A percentile compares a stretch with the other conserved stretches of the same genome.
Conservation (phyloP, 1,284 basidiomycete species). For the Irpex sp. region DNA sequence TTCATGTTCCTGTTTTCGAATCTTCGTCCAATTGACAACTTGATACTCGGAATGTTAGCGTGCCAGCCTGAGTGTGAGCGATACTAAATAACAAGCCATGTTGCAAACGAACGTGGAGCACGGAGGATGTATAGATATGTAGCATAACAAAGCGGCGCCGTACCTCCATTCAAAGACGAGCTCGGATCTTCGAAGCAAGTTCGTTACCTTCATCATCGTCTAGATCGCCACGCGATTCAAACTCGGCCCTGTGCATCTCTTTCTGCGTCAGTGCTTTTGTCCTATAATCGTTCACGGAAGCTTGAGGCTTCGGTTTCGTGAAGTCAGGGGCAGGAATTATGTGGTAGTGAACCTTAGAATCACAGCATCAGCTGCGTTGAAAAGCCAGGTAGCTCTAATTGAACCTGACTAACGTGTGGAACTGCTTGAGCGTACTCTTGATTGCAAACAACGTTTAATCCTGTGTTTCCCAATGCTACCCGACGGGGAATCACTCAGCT, state of each 20-base stretch:
- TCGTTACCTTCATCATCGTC: slow-evolving; percentile 55
- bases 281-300: slow-evolving; percentile 13
- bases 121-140: too few species aligned
- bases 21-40: too few species aligned
- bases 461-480: slow-evolving; percentile 60
- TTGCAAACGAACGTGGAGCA: too few species aligned
- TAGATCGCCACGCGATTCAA: slow-evolving; percentile 50
- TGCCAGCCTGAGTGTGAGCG: too few species aligned
- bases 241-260: slow-evolving; percentile 58
- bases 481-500: neutral
- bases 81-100: too few species aligned
- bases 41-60: too few species aligned
- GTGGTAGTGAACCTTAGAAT: slow-evolving; percentile 69
- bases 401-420: slow-evolving; percentile 55
- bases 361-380: too few species aligned
- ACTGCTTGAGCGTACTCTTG: slow-evolving; percentile 82
- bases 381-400: neutral
- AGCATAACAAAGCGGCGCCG: too few species aligned
- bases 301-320: slow-evolving; percentile 18
- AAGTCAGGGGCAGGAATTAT: slow-evolving; percentile 70
- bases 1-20: too few species aligned
- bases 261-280: slow-evolving; percentile 34
- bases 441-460: slow-evolving; percentile 71
- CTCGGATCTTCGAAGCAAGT: slow-evolving; percentile 42
- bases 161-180: slow-evolving; percentile 15